Evolutionary conservation across 805 yeast species (phyloP).

Genomic region (Ogataea paradorogensis): DNA sequence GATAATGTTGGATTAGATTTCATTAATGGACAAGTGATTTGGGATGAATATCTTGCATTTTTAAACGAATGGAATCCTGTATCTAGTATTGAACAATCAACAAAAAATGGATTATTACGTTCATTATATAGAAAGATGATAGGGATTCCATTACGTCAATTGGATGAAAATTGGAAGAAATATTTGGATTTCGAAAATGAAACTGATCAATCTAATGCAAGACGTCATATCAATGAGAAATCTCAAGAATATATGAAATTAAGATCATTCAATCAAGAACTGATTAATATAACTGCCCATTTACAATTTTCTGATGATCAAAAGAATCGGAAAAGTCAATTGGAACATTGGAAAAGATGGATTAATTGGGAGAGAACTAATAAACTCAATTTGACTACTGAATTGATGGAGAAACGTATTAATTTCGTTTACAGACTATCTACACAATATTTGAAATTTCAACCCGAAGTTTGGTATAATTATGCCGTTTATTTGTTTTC

Average conservation of each 20-base stretch:
- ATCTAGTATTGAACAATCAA: slow-evolving; percentile 81
- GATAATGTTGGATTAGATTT: slow-evolving; percentile 78
- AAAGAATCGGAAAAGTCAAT: slow-evolving; percentile 37
- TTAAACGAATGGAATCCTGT: slow-evolving; percentile 75
- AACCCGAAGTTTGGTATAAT: slow-evolving; percentile 77
- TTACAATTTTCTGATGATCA: slow-evolving; percentile 17
- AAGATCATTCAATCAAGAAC: slow-evolving; percentile 70
- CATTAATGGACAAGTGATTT: slow-evolving; percentile 57
- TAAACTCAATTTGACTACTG: slow-evolving; percentile 57
- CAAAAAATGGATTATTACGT: slow-evolving; percentile 72
- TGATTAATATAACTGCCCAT: slow-evolving; percentile 50
- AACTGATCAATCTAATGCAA: slow-evolving; percentile 69
- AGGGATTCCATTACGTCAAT: slow-evolving; percentile 68
- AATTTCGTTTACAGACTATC: slow-evolving; percentile 73
- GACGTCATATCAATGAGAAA: slow-evolving; percentile 78
- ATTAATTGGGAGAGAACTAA: slow-evolving; percentile 75
- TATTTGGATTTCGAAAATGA: slow-evolving; percentile 84
- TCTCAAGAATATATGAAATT: slow-evolving; percentile 87
- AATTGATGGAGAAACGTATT: slow-evolving; percentile 52
- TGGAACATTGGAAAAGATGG: slow-evolving; percentile 69
- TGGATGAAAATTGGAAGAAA: slow-evolving; percentile 77
- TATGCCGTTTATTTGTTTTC: slow-evolving; percentile 32
- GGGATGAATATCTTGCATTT: slow-evolving; percentile 82
- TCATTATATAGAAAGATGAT: slow-evolving; percentile 67
- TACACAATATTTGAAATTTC: slow-evolving; percentile 55